Percentiles rank a stretch among this genome's conserved stretches.
phyloP scores from a whole-genome alignment of 2,329 filamentous ascomycete species.

The Parafenestella ontariensis region DNA sequence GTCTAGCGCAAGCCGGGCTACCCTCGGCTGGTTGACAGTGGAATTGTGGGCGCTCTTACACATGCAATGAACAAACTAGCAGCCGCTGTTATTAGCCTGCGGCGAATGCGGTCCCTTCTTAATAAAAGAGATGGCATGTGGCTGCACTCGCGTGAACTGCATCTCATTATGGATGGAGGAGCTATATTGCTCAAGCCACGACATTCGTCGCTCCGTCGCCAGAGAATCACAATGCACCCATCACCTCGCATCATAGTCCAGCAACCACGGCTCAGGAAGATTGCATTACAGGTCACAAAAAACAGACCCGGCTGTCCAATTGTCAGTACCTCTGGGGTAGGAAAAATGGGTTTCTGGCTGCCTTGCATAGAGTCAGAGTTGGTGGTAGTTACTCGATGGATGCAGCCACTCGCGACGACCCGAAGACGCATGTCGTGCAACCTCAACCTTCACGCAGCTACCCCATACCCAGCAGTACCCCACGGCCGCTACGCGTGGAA shows the following conservation, averaged over 20 bases:
- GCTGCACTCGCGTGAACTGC: not conserved
- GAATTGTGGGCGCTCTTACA: slow-evolving; percentile 28
- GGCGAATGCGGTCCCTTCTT: slow-evolving; percentile 8
- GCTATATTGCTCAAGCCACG: not conserved
- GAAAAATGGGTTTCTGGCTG: slow-evolving; percentile 15
- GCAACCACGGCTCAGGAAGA: not conserved
- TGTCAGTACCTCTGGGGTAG: too few species aligned
- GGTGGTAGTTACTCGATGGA: not conserved
- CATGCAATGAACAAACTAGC: slow-evolving; percentile 20
- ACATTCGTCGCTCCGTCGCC: slow-evolving; percentile 4
- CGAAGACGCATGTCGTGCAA: slow-evolving; percentile 7
- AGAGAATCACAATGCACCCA: not conserved
- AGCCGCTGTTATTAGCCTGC: slow-evolving; percentile 28
- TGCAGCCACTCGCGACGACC: slow-evolving; percentile 12
- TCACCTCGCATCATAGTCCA: too few species aligned
- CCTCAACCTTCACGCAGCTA: slow-evolving; percentile 1
- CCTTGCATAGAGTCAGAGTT: slow-evolving; percentile 19
- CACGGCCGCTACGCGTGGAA: slow-evolving; percentile 9
- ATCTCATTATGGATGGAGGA: not conserved
- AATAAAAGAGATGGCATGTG: slow-evolving; percentile 1
- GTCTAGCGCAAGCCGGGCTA: slow-evolving; percentile 23
- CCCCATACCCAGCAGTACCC: slow-evolving; percentile 6
- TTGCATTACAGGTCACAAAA: slow-evolving; percentile 20
- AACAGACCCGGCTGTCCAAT: too few species aligned
- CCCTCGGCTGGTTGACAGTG: slow-evolving; percentile 38